These are phyloP conservation scores for Lizonia empirigonia DNA, from an alignment of 2,329 filamentous ascomycete species.

Conservation along the genomic window DNA sequence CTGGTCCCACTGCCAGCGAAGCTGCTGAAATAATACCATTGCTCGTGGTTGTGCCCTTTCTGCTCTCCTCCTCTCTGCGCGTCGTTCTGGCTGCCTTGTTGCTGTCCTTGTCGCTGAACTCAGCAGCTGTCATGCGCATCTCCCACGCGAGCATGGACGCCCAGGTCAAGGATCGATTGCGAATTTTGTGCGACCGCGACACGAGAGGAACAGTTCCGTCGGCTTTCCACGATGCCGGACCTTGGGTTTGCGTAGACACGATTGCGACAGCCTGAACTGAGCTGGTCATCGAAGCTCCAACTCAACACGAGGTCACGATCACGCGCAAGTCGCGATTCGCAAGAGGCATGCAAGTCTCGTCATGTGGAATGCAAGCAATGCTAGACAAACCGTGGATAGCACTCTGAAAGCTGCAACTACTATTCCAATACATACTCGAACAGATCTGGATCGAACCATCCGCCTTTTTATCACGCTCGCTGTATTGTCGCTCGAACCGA, in stretches of 20 bases:
- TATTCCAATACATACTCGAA: conserved; percentile 7
- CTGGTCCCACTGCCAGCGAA: conserved; percentile 32
- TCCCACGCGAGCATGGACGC: conserved; percentile 4
- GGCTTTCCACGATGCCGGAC: conserved; percentile 9
- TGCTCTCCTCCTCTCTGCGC: conserved; percentile 16
- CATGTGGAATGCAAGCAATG: conserved; percentile 12
- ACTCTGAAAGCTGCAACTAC: neutral
- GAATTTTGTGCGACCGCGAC: conserved; percentile 16
- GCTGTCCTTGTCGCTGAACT: conserved; percentile 3
- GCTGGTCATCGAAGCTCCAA: neutral
- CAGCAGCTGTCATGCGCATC: neutral
- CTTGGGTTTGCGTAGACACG: neutral
- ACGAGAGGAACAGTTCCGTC: conserved; percentile 8
- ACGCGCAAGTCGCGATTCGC: conserved; percentile 9
- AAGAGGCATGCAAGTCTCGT: conserved; percentile 6
- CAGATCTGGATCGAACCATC: conserved; percentile 4
- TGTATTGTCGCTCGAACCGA: conserved; percentile 4
- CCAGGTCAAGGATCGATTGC: conserved; percentile 7
- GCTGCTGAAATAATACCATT: conserved; percentile 37
- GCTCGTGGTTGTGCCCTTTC: conserved; percentile 14
- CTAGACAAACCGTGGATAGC: neutral
- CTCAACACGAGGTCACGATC: conserved; percentile 11
- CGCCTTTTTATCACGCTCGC: conserved; percentile 8
- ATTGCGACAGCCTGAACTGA: neutral
- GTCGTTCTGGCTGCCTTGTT: conserved; percentile 5